Percentiles rank a stretch among this genome's conserved stretches.
These are phyloP conservation scores for Pigoraptor vietnamica DNA, from an alignment of 78 protist genomes.

Conservation along the genomic window DNA sequence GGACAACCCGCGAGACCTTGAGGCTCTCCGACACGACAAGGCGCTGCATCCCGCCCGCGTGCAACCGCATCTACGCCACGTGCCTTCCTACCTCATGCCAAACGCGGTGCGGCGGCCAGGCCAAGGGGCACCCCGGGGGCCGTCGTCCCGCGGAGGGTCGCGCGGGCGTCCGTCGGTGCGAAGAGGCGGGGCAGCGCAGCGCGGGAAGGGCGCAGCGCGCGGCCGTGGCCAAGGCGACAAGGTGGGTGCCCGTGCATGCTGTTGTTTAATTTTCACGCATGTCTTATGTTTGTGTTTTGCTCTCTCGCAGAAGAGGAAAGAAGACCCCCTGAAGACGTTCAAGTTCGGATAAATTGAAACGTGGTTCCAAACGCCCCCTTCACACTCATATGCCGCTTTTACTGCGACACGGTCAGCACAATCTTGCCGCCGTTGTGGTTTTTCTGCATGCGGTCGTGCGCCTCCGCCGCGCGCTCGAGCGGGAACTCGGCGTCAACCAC, in stretches of 20 bases:
- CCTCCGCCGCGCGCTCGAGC: background rate
- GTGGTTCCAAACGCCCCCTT: too few species aligned
- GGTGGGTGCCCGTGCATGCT: background rate
- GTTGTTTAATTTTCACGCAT: background rate
- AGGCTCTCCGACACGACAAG: constrained; percentile 20
- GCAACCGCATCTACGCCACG: background rate
- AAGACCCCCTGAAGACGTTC: background rate
- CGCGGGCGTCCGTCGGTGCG: background rate
- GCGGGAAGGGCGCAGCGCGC: background rate
- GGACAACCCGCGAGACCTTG: constrained; percentile 10
- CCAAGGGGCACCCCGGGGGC: background rate
- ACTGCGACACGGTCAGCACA: background rate
- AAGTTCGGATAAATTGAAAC: background rate
- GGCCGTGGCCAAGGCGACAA: background rate
- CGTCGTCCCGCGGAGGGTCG: too few species aligned
- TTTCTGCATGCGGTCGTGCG: background rate
- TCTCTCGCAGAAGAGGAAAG: background rate
- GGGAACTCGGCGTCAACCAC: background rate
- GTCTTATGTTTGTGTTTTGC: background rate
- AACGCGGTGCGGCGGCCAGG: background rate
- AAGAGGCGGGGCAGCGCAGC: background rate
- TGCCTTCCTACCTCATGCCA: constrained; percentile 13
- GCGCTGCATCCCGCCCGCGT: background rate
- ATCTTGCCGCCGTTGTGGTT: constrained; percentile 9
- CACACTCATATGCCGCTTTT: too few species aligned